Evolutionary conservation across 805 yeast genomes (phyloP).

Genomic region (Vanderwaltozyma verrucispora): DNA sequence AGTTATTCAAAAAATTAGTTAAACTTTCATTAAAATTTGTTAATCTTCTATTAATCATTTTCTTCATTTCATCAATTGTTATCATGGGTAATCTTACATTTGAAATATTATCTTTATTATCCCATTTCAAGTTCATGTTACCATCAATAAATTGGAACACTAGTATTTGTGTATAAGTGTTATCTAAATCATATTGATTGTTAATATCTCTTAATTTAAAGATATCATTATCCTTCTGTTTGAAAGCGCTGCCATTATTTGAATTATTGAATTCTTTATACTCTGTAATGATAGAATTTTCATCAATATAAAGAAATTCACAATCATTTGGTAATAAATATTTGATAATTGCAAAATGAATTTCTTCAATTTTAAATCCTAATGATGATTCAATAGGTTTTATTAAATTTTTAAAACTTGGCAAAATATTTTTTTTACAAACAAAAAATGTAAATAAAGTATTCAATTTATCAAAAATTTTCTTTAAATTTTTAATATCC

Average conservation of each 20-base stretch:
- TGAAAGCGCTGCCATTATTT: slow-evolving; percentile 32
- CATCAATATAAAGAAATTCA: slow-evolving; percentile 67
- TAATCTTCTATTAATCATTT: slow-evolving; percentile 49
- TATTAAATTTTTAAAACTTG: slow-evolving; percentile 44
- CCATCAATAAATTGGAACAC: slow-evolving; percentile 75
- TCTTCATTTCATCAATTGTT: slow-evolving; percentile 45
- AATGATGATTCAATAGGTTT: slow-evolving; percentile 43
- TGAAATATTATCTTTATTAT: slow-evolving; percentile 18
- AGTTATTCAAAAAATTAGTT: slow-evolving; percentile 27
- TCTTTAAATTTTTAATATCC: slow-evolving; percentile 32
- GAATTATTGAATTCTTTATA: slow-evolving; percentile 25
- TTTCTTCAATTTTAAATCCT: slow-evolving; percentile 32
- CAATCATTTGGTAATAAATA: slow-evolving; percentile 59
- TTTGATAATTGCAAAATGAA: slow-evolving; percentile 57
- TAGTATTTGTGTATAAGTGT: slow-evolving; percentile 40
- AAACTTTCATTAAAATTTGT: slow-evolving; percentile 38
- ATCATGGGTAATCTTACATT: slow-evolving; percentile 36
- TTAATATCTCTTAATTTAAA: slow-evolving; percentile 36
- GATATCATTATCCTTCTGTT: slow-evolving; percentile 46
- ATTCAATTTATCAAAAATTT: slow-evolving; percentile 42
- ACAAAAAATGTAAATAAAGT: slow-evolving; percentile 55
- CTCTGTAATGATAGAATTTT: slow-evolving; percentile 44
- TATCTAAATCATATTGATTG: slow-evolving; percentile 20
- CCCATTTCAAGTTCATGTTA: slow-evolving; percentile 39
- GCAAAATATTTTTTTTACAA: slow-evolving; percentile 48